Base-by-base conservation (phyloP, 306 rosid genomes). In the Heteromeles arbutifolia region DNA sequence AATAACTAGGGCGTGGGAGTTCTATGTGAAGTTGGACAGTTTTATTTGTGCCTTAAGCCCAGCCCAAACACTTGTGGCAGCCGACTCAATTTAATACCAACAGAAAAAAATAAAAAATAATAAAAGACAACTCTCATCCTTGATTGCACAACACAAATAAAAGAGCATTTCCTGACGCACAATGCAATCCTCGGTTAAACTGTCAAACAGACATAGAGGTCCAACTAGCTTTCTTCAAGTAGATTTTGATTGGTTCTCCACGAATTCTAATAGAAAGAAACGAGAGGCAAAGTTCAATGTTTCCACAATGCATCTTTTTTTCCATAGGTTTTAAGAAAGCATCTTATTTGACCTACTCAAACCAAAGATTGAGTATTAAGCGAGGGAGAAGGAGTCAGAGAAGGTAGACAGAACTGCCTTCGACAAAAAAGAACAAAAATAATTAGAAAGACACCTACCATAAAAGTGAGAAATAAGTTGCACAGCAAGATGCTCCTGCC, bases 401-500 rank as follows among this genome's bases (percentile, higher is more conserved):
- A 19, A 56, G 62, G 22, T 64, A 54, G 15, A 64, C 65, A 61
- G 59, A 74, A 66, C 56, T 77, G 54, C 50, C 74, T 63, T 50
- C 22, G 41, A 56, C 43, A 74, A 63, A 77, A 22, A 25, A 32
- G 77, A 79, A 44, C 11, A 63, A 19, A 19, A 59, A 19, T 13
- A 53, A 34, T 31, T 65, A 77, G 80, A 45, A 80, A 78, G 71
- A 6, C 41, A 62, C 85, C 74, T 79, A 96, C 99, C 99, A 82
- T 92, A 90, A 81, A 96, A 96, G 87, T 96, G 99, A 77, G 96
- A 88, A 79, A 96, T 96, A 79, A 96, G 99, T 81, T 96, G 99
- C 86, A 96, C 99, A 15, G 99, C 99, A 75, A 96, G 87, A 85
- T 96, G 99, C 84, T 96, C 99, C 85, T 96, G 99, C 88, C 99